Evolutionary conservation across 2,329 filamentous ascomycete species (phyloP), one percentile per base, ranked within the genome.

Genomic region (Colletotrichum sp.): DNA sequence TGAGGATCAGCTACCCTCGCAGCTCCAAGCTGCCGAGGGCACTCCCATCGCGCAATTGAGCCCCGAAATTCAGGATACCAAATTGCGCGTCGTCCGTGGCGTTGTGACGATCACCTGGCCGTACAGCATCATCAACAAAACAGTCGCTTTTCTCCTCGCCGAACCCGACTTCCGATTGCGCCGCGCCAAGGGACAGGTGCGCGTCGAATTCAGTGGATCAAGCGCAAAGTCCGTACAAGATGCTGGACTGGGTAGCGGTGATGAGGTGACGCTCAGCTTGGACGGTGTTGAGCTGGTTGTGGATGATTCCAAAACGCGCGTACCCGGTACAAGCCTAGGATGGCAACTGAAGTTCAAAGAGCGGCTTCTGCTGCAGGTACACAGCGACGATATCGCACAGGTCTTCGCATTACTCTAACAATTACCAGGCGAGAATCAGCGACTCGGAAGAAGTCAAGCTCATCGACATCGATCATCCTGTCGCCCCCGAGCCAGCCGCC

Each of bases 81-180:
- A 80, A 4, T 82, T 84, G 8, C 85, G 85, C 76, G 85, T 87
- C 15, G 84, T 98, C 36, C 89, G 91, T 73, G 96, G 94, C 52
- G 88, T 94, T 18, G 91, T 98, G 26, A 96, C 95, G 10, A 91
- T 98, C 43, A 93, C 95, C 73, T 98, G 96, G 96, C 96, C 96
- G 0, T 98, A 95, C 84, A 98, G 94, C 78, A 94, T 94, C 26
- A 92, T 95, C 30, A 94, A 91, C 34, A 91, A 90, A 69, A 92
- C 92, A 52, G 90, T 96, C 78, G 93, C 95, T 30, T 93, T 98
- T 66, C 90, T 97, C 24, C 90, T 98, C 38, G 94, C 94, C 61
- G 96, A 98, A 80, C 92, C 93, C 61, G 95, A 98, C 83, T 94
- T 96, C 80, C 93, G 95, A 64, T 88, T 96, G 66, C 94, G 96